These are phyloP conservation scores for Pseudocercospora musae DNA, from an alignment of 2,329 filamentous ascomycete species.

Conservation along the genomic window DNA sequence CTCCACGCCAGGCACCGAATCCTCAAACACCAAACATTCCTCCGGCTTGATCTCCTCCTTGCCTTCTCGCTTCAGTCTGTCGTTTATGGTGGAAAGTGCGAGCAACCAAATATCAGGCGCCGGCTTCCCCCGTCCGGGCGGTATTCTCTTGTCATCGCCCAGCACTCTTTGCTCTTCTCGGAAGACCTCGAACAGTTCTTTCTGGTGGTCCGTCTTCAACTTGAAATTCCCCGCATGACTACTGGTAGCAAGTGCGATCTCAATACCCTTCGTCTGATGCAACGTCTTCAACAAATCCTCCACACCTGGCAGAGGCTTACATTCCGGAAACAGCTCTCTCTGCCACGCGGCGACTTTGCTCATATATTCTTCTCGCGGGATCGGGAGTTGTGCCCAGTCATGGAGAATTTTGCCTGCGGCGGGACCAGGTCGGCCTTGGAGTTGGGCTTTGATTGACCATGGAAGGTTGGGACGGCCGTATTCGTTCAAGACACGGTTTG, in stretches of 20 bases:
- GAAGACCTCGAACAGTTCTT: conserved; percentile 57
- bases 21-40: conserved; percentile 95
- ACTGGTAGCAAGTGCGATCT: conserved; percentile 84
- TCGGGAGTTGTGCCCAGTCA: conserved; percentile 82
- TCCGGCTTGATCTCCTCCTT: conserved; percentile 66
- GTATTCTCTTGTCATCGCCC: conserved; percentile 79
- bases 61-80: conserved; percentile 57
- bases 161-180: conserved; percentile 68
- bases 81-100: conserved; percentile 81
- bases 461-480: conserved; percentile 74
- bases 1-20: conserved; percentile 90
- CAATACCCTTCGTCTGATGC: conserved; percentile 44
- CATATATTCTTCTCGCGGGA: conserved; percentile 66
- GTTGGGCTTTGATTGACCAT: conserved; percentile 88
- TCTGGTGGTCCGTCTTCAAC: conserved; percentile 65
- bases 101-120: conserved; percentile 91
- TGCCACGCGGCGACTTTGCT: conserved; percentile 62
- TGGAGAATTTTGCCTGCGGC: conserved; percentile 63
- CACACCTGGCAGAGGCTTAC: conserved; percentile 78
- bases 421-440: conserved; percentile 65
- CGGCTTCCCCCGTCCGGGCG: conserved; percentile 81
- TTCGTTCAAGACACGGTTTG: conserved; percentile 75
- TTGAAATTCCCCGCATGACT: conserved; percentile 69
- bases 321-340: conserved; percentile 65
- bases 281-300: conserved; percentile 63